Evolutionary conservation across 805 yeast species (phyloP), one percentile per base, ranked within the genome.

Genomic region (Kazachstania viticola): DNA sequence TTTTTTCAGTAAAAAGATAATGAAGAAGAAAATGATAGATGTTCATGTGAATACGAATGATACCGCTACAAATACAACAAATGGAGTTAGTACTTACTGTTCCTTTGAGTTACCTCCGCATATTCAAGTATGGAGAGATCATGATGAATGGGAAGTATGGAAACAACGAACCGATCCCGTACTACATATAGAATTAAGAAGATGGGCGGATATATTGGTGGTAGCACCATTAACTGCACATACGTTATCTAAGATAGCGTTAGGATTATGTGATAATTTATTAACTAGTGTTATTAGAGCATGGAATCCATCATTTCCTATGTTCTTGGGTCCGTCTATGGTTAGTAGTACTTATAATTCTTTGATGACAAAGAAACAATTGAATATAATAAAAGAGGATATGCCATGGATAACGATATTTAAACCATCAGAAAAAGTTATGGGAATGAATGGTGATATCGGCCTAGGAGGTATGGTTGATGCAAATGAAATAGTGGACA

Each of bases 381-480:
- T 88, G 40, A 67, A 72, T 37, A 62, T 79, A 26, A 71, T 88
- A 34, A 68, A 71, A 27, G 94, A 84, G 42, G 94, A 85, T 40
- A 87, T 88, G 91, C 82, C 87, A 25, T 88, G 93, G 88, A 77
- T 87, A 39, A 93, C 83, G 42, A 73, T 88, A 13, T 66, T 88
- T 48, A 79, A 78, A 52, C 97, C 97, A 1, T 83, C 83, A 16
- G 97, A 88, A 56, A 88, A 88, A 57, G 94, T 88, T 5, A 75
- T 79, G 48, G 85, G 94, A 35, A 71, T 83, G 28, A 84, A 88
- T 60, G 97, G 97, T 40, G 97, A 87, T 44, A 85, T 88, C 36
- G 97, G 96, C 9, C 79, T 88, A 85, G 97, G 97, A 29, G 97
- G 97, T 32, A 88, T 88, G 97, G 79, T 87, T 77, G 96, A 88